Evolutionary conservation across 1,284 basidiomycete species (phyloP).

Genomic region (Pseudozyma sp.): DNA sequence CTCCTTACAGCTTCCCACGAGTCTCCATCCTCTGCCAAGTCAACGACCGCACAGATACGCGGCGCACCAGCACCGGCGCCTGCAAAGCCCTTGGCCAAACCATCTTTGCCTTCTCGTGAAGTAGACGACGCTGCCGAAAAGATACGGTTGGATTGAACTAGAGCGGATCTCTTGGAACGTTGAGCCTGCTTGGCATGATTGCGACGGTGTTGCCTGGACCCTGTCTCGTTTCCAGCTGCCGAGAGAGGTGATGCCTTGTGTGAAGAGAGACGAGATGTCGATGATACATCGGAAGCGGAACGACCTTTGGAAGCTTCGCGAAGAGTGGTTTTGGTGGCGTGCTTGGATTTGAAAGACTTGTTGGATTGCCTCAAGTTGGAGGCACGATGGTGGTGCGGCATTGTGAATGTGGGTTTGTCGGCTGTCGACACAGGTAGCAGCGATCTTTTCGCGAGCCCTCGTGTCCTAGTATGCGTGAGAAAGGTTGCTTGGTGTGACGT

Average conservation of each 20-base stretch:
- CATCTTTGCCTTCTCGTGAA: slow-evolving; percentile 37
- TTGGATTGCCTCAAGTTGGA: slow-evolving; percentile 63
- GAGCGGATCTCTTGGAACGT: slow-evolving; percentile 59
- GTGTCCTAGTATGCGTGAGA: not conserved
- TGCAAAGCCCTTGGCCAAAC: slow-evolving; percentile 72
- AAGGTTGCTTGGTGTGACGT: not conserved
- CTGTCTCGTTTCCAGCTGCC: slow-evolving; percentile 51
- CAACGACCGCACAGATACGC: slow-evolving; percentile 82
- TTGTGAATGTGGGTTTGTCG: slow-evolving; percentile 1
- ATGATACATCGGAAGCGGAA: slow-evolving; percentile 26
- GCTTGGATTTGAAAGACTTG: slow-evolving; percentile 67
- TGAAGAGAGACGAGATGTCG: slow-evolving; percentile 32
- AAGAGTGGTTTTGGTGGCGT: slow-evolving; percentile 62
- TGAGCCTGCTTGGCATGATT: slow-evolving; percentile 65
- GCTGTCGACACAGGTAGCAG: not conserved
- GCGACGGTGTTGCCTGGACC: slow-evolving; percentile 56
- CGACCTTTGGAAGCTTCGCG: slow-evolving; percentile 61
- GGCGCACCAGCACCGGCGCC: slow-evolving; percentile 76
- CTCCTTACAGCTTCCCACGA: slow-evolving; percentile 73
- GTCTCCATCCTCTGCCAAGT: slow-evolving; percentile 79
- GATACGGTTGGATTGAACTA: slow-evolving; percentile 60
- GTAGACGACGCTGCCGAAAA: slow-evolving; percentile 33
- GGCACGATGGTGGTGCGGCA: slow-evolving; percentile 60
- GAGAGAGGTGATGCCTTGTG: slow-evolving; percentile 58
- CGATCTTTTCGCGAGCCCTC: not conserved